Conservation (phyloP, 257 asterid species). For the Capsicum rhomboideum region DNA sequence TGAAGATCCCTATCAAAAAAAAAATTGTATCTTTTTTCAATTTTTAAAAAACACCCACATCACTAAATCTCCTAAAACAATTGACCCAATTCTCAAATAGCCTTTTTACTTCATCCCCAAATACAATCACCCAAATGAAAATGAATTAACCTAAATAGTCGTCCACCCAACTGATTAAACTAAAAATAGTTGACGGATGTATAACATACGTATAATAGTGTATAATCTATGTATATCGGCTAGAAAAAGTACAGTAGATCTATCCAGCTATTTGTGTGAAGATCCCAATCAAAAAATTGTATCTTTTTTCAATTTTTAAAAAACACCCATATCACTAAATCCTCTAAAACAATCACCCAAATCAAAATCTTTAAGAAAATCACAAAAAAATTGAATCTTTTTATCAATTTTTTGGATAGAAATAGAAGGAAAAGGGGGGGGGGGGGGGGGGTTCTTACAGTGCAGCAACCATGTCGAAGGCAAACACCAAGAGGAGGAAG, state of each 20-base stretch:
- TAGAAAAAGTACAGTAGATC: too few relatives aligned
- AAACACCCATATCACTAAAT: too few relatives aligned
- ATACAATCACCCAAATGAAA: neutral
- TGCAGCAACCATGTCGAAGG: constrained; percentile 82
- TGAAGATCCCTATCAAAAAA: neutral
- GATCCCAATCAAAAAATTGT: too few relatives aligned
- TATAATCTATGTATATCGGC: too few relatives aligned
- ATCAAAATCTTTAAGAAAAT: neutral
- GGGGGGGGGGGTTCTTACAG: constrained; percentile 37
- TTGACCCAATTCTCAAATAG: neutral
- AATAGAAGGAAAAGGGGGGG: neutral
- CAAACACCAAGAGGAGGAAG: constrained; percentile 88
- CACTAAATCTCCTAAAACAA: neutral
- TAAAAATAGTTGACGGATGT: too few relatives aligned
- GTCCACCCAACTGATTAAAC: too few relatives aligned
- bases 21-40: neutral
- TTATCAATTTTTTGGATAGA: neutral
- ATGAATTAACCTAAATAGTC: too few relatives aligned
- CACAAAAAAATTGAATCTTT: neutral
- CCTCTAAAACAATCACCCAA: neutral
- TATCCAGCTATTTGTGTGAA: too few relatives aligned
- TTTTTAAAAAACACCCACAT: neutral
- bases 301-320: too few relatives aligned
- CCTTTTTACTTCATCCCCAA: neutral
- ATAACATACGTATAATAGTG: too few relatives aligned